These are phyloP conservation scores for Macaranga tanarius DNA, from an alignment of 441 rosid species.

Conservation along the genomic window DNA sequence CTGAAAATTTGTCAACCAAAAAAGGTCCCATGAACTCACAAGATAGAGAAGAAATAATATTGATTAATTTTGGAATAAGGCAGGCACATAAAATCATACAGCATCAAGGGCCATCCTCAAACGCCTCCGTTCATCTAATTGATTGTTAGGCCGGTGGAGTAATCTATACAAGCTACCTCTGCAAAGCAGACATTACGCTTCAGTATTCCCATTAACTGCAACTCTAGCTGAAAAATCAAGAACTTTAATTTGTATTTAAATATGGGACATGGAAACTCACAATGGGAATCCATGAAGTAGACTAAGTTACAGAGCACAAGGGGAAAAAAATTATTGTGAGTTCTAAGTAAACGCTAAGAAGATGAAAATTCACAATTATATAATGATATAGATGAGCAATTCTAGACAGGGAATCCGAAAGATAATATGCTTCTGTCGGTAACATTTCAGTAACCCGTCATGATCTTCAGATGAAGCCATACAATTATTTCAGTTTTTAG, in stretches of 20 bases:
- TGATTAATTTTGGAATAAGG: conserved; percentile 3
- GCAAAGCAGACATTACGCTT: conserved; percentile 37
- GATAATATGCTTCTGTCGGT: not conserved
- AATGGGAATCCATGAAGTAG: not conserved
- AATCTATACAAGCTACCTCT: conserved; percentile 97
- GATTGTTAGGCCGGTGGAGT: conserved; percentile 88
- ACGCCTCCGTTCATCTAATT: conserved; percentile 89
- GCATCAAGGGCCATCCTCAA: conserved; percentile 95
- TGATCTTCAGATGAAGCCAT: conserved; percentile 4
- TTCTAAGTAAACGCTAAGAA: not conserved
- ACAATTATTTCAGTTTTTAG: not conserved
- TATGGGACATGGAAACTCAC: not conserved
- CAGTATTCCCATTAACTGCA: conserved; percentile 9
- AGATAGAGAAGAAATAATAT: conserved; percentile 15
- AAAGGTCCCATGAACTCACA: conserved; percentile 20
- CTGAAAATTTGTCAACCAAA: conserved; percentile 43
- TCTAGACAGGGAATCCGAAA: not conserved
- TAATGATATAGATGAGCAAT: not conserved
- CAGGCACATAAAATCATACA: conserved; percentile 43
- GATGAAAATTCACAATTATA: not conserved
- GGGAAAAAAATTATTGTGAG: not conserved
- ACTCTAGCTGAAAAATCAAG: not conserved
- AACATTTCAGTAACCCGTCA: not conserved
- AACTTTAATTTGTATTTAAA: not conserved
- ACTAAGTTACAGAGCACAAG: not conserved